phyloP scores from a whole-genome alignment of 371 early-diverging fungal genomes.

The Mortierella sp. region DNA sequence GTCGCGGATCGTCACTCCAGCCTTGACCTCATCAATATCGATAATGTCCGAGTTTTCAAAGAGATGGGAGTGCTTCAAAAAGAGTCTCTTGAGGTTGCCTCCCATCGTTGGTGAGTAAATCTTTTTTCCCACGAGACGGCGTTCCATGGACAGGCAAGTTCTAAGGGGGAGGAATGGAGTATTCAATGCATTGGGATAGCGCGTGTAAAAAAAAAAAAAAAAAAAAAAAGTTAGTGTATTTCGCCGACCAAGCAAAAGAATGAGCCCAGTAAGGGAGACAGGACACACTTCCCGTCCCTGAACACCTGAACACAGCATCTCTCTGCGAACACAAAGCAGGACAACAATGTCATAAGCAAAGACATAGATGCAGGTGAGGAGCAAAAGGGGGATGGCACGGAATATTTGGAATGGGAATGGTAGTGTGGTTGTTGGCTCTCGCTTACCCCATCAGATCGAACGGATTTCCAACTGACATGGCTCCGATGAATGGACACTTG shows the following conservation, averaged over 20 bases:
- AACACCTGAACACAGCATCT: too few relatives aligned
- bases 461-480: constrained; percentile 88
- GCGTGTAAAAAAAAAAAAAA: neutral
- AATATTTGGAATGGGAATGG: too few relatives aligned
- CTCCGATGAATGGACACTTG: constrained; percentile 78
- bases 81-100: constrained; percentile 72
- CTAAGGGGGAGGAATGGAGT: too few relatives aligned
- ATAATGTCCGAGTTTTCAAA: constrained; percentile 63
- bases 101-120: constrained; percentile 45
- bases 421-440: too few relatives aligned
- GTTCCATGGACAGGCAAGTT: too few relatives aligned
- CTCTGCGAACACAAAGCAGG: too few relatives aligned
- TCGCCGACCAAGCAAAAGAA: too few relatives aligned
- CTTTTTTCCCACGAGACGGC: constrained; percentile 27
- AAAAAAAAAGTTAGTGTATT: neutral
- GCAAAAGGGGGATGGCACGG: too few relatives aligned
- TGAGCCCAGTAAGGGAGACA: too few relatives aligned
- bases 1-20: constrained; percentile 65
- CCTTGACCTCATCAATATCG: constrained; percentile 63
- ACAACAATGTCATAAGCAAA: too few relatives aligned
- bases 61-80: constrained; percentile 67
- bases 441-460: constrained; percentile 75
- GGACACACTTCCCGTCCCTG: too few relatives aligned
- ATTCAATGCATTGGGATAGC: neutral
- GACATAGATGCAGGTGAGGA: too few relatives aligned